Evolutionary conservation across 371 early-diverging fungal genomes (phyloP), one percentile per base, ranked within the genome.

Genomic region (Thermomucor indicae-seudaticae): DNA sequence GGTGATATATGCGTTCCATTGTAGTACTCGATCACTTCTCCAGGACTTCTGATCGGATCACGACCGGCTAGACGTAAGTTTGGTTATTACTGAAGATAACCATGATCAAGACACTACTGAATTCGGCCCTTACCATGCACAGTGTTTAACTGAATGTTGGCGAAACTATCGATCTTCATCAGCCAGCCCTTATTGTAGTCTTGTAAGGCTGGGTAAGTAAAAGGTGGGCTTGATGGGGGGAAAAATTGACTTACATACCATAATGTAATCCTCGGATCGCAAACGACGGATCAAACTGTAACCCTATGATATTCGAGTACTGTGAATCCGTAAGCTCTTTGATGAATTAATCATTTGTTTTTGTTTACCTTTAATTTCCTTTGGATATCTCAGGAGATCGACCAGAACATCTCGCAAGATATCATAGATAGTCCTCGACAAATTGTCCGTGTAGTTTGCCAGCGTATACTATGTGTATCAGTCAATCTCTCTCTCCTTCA

Each of bases 201-300:
- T 73, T 50, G 16, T n/a, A 10, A 32, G 37, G 17, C 19, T 27
- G 7, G 20, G n/a, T 5, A 31, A 14, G 47, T 43, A 22, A 41
- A 5, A 39, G 23, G 11, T 5, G 25, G 29, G n/a, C 3, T 16
- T 44, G 24, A 25, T 41, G n/a, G 6, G 29, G n/a, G 29, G 14
- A 17, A 34, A 34, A 12, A 3, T 8, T 25, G 2, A 2, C 24
- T 19, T 14, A 44, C 43, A 25, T 67, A 77, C 78, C 76, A 38
- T 79, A 83, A 39, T 79, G 78, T 41, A 85, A 64, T 28, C 85
- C 85, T 24, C 85, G 70, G 27, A 85, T 80, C 10, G 85, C 85
- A 63, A 83, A 85, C 7, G 57, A 40, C 2, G 73, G 71, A 60
- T 85, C 85, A 57, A 78, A 85, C 34, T 62, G 55, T n/a, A 81